Percentiles rank a stretch among this genome's conserved stretches.
phyloP scores from a whole-genome alignment of 805 yeast genomes.

The Lipomyces mesembrius region DNA sequence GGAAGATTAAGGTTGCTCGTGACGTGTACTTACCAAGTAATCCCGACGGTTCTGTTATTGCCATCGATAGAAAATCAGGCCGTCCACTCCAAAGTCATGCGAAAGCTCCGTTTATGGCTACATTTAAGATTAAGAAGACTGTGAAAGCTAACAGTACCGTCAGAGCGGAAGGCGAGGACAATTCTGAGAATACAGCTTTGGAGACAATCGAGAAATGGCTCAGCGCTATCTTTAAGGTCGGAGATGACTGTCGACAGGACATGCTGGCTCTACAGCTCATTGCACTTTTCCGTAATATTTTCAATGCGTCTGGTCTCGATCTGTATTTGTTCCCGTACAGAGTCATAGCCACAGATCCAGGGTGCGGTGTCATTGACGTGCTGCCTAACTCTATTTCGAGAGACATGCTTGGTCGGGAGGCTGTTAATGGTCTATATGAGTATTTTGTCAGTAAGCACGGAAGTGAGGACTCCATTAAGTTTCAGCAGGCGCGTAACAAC shows the following conservation, averaged over 20 bases:
- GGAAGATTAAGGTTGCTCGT: conserved; percentile 66
- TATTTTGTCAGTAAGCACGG: conserved; percentile 92
- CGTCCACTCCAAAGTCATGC: conserved; percentile 97
- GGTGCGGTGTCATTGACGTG: conserved; percentile 98
- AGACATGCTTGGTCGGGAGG: conserved; percentile 98
- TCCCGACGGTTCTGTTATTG: conserved; percentile 93
- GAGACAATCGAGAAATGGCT: conserved; percentile 73
- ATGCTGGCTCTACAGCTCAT: conserved; percentile 90
- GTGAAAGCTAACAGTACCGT: conserved; percentile 37
- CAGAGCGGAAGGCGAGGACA: conserved; percentile 42
- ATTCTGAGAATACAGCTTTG: conserved; percentile 28
- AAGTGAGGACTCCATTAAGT: conserved; percentile 86
- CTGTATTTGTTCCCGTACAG: conserved; percentile 90
- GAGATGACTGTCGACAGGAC: conserved; percentile 98
- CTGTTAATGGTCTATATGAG: conserved; percentile 94
- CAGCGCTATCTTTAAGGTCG: conserved; percentile 97
- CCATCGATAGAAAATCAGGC: conserved; percentile 89
- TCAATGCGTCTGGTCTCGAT: conserved; percentile 87
- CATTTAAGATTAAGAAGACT: conserved; percentile 71
- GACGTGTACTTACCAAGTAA: conserved; percentile 95
- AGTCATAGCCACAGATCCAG: conserved; percentile 98
- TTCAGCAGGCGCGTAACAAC: conserved; percentile 89
- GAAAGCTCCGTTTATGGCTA: conserved; percentile 97
- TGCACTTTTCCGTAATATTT: conserved; percentile 87
- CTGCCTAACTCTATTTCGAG: conserved; percentile 93